A percentile compares a stretch with the other conserved stretches of the same genome.
Conservation (phyloP, 176 grass and related monocot genomes). For the Oryza punctata region DNA sequence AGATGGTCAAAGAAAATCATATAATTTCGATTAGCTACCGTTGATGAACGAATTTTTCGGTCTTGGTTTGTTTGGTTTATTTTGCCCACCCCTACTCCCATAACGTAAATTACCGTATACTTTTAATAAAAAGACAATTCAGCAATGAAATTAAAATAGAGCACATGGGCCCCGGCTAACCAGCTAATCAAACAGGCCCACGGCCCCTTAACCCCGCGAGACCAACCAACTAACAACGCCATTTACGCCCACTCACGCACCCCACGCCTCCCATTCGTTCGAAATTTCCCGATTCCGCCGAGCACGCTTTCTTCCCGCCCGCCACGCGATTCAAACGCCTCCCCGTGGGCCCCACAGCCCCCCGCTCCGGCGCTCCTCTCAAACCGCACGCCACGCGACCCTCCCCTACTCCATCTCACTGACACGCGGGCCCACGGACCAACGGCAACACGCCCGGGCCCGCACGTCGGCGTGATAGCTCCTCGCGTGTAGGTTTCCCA, state of each 20-base stretch:
- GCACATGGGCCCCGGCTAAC: too few species aligned
- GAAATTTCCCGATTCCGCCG: conserved; percentile 12
- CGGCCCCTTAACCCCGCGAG: not conserved
- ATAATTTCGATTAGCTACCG: too few species aligned
- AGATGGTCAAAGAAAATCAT: too few species aligned
- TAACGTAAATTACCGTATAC: too few species aligned
- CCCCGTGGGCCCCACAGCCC: not conserved
- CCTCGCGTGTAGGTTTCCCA: not conserved
- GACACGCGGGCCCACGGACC: rapidly evolving
- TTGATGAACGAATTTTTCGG: too few species aligned
- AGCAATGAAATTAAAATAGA: too few species aligned
- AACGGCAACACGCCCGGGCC: not conserved
- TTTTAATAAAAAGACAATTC: too few species aligned
- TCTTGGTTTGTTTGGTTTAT: too few species aligned
- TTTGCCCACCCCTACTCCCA: too few species aligned
- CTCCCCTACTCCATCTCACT: rapidly evolving
- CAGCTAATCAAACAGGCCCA: not conserved
- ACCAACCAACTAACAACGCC: not conserved
- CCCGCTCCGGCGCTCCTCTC: conserved; percentile 11
- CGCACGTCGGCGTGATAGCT: not conserved
- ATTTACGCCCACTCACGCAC: not conserved
- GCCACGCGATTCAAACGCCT: conserved; percentile 44
- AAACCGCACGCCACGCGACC: not conserved
- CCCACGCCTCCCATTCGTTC: not conserved
- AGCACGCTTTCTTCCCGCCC: conserved; percentile 19